Evolutionary conservation across 805 yeast species (phyloP), one percentile per base, ranked within the genome.

Genomic region (Teunomyces cretensis): DNA sequence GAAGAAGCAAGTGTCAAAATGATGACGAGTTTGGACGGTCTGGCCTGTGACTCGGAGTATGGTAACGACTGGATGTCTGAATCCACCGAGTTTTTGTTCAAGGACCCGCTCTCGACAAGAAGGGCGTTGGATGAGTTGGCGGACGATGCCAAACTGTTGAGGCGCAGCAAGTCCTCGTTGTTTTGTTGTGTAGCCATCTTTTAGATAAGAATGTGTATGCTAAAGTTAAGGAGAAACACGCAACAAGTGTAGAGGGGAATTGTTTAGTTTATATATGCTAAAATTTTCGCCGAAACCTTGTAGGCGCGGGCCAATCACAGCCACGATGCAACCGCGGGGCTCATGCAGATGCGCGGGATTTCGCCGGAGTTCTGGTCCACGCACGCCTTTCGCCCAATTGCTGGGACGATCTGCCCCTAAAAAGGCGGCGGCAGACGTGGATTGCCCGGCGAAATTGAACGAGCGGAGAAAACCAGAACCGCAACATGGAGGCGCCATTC

Each of bases 1-100:
- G 97, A 90, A 0, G 97, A 81, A 22, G 83, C 82, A 41, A 83
- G 72, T 0, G 96, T 87, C 42, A 90, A 66, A 22, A 79, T 66
- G 17, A 89, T 68, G 41, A 90, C 88, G 56, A 87, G 67, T 6
- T 73, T 65, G 9, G 94, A 76, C 2, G 88, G 83, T 46, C 67
- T 75, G 9, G 77, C 15, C 14, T 31, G 32, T 6, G 30, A 30
- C 16, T 37, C 42, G 14, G 41, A 36, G 19, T 28, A 15, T 13
- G 16, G 36, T 13, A 28, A 28, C 7, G 44, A 26, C 39, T 33
- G 31, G 9, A 32, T n/a, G 32, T 32, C 43, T 13, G 41, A 26
- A 4, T 37, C 41, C 6, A 37, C 41, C 24, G 41, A 37, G 32
- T 37, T 24, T 22, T 37, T 37, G 41, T 12, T 28, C 41, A 37